Base-by-base conservation (phyloP, 2,329 filamentous ascomycete species). In the Knoxdaviesia proteae region DNA sequence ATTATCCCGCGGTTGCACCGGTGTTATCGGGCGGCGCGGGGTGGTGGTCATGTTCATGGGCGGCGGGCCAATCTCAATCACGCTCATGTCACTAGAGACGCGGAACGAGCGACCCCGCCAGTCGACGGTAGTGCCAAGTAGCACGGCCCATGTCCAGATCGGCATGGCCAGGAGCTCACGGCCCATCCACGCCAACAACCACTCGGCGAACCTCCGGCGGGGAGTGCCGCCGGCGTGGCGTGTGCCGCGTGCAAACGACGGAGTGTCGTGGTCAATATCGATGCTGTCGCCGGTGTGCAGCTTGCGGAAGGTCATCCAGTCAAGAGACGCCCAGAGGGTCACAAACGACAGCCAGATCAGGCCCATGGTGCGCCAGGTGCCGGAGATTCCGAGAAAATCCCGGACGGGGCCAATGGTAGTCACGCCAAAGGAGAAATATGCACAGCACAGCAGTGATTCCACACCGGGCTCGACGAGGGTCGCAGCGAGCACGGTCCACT, bases 401-500 rank as follows among this genome's bases (percentile, higher is more conserved):
- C 68, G 58, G 47, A 83, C 72, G 55, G 68, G 75, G 0, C 80
- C 74, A 1, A 92, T 54, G 0, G 78, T 84, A 0, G 83, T 92
- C 3, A 84, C 53, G 0, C 78, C 84, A 57, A 80, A 93, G 1
- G 84, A 72, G 38, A 86, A 75, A 53, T 92, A 86, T 0, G 77
- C 61, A 29, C 80, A 84, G 59, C 86, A 94, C 0, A 96, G 55
- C 34, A 98, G 70, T 32, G 80, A 80, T 58, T 98, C 90, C 1
- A 92, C 86, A 2, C 86, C 87, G 0, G 88, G 90, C 55, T 98
- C 90, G 3, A 94, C 83, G 1, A 94, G 63, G 0, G 92, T 96
- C 0, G 90, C 92, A 0, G 80, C 65, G 2, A 84, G 69, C 9
- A 98, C 90, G 0, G 88, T 94, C 64, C 84, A 96, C 58, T 98